phyloP scores from a whole-genome alignment of 2,329 filamentous ascomycete genomes.

The Venturiaceae sp. region DNA sequence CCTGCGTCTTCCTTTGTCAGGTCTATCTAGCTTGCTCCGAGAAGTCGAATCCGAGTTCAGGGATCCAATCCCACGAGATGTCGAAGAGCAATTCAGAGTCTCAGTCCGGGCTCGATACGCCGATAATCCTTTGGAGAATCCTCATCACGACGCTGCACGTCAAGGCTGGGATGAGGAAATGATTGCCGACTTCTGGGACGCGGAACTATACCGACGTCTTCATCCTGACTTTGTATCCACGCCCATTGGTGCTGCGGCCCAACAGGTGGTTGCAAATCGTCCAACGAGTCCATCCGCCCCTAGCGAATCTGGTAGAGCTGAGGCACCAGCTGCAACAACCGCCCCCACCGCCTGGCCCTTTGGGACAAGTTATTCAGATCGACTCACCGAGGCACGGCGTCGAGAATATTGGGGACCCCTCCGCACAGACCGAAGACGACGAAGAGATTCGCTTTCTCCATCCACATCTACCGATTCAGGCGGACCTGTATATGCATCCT shows the following conservation, averaged over 20 bases:
- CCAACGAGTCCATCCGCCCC: no score
- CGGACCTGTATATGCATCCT: neutral
- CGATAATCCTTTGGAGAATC: neutral
- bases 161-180: neutral
- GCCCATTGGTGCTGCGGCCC: neutral
- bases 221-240: neutral
- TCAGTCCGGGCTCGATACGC: conserved; percentile 1
- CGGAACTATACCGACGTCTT: neutral
- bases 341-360: no score
- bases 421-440: no score
- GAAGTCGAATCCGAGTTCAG: neutral
- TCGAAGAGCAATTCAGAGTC: neutral
- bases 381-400: no score
- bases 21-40: neutral
- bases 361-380: no score
- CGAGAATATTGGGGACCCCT: no score
- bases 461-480: neutral
- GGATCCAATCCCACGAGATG: neutral
- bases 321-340: no score
- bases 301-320: no score
- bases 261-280: no score
- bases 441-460: neutral
- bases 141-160: neutral
- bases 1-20: neutral
- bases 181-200: neutral